A percentile compares a stretch with the other conserved stretches of the same genome.
phyloP scores from a whole-genome alignment of 78 protist genomes.

The Pelomyxa schiedti region DNA sequence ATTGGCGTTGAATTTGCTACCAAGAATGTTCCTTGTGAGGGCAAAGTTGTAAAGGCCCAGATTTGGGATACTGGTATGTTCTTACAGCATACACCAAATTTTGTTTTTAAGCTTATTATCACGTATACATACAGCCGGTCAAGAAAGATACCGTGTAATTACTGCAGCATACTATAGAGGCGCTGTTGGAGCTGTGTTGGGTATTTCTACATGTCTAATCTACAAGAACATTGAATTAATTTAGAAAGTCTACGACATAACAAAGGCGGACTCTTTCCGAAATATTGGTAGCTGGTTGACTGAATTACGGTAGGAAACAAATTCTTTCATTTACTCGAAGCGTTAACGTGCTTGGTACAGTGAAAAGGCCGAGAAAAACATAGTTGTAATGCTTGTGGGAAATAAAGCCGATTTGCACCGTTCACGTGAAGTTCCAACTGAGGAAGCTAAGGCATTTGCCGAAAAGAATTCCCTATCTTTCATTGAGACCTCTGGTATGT shows the following conservation, averaged over 20 bases:
- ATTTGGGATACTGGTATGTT: slow-evolving; percentile 95
- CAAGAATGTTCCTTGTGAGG: slow-evolving; percentile 68
- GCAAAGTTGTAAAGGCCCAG: slow-evolving; percentile 86
- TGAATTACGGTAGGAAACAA: too few species aligned
- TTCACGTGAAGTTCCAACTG: slow-evolving; percentile 59
- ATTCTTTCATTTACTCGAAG: too few species aligned
- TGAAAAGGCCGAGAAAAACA: slow-evolving; percentile 82
- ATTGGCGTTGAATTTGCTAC: slow-evolving; percentile 99
- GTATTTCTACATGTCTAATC: too few species aligned
- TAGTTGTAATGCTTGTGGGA: slow-evolving; percentile 94
- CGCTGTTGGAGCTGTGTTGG: slow-evolving; percentile 84
- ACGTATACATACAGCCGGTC: too few species aligned
- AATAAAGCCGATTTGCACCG: slow-evolving; percentile 77
- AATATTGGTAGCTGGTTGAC: slow-evolving; percentile 60
- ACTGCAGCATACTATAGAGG: slow-evolving; percentile 77
- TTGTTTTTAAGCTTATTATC: too few species aligned
- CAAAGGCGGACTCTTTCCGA: slow-evolving; percentile 51
- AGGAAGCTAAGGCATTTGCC: slow-evolving; percentile 54
- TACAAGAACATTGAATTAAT: too few species aligned
- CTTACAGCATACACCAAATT: too few species aligned
- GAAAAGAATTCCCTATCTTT: slow-evolving; percentile 42
- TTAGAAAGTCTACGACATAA: slow-evolving; percentile 36
- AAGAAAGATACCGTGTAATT: slow-evolving; percentile 58
- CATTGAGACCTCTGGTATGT: slow-evolving; percentile 63
- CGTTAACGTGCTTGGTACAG: too few species aligned